Base-by-base conservation (phyloP, 2,329 filamentous ascomycete genomes). In the Cryphonectria naterciae region DNA sequence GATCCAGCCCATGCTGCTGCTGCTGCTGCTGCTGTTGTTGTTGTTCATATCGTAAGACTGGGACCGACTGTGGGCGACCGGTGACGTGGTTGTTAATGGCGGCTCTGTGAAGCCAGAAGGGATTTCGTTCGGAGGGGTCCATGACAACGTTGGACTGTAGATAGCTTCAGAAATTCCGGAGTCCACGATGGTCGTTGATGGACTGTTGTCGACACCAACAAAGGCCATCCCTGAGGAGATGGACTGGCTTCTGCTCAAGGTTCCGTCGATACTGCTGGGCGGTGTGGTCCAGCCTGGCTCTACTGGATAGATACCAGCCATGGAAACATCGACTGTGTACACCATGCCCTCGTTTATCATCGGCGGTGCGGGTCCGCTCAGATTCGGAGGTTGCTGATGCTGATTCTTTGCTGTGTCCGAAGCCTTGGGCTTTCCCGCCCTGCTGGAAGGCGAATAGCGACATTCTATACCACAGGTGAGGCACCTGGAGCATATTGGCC, bases 401-500 rank as follows among this genome's bases (percentile, higher is more conserved):
- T 73, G 73, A 49, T 68, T 62, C 67, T 68, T 75, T 60, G 75
- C 74, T 68, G 68, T 76, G 25, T 79, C 79, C 35, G 82, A 81
- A 41, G 83, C 78, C 73, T 85, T 86, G 49, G 83, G 82, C 74
- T 86, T 86, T 46, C 85, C 85, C 1, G 83, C 81, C 67, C 85
- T 80, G 73, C 83, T 85, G 0, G 85, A 87, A 1, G 85, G 85
- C 22, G 85, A 87, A 74, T 87, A 88, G 11, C 81, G 81, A 74
- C 86, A 88, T 64, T 85, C 80, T 56, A 83, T 81, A 10, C 86
- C 86, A 60, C 82, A 85, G 3, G 82, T 76, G 3, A 87, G 79
- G 73, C 86, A 88, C 56, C 85, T 81, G n/a, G 82, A 81, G 76
- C 86, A 88, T 65, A 87, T 82, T 1, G 86, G 86, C n/a, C 84